A percentile compares a stretch with the other conserved stretches of the same genome.
Evolutionary conservation across 345 rosid species (phyloP).

Genomic region (Euphorbia tirucalli): DNA sequence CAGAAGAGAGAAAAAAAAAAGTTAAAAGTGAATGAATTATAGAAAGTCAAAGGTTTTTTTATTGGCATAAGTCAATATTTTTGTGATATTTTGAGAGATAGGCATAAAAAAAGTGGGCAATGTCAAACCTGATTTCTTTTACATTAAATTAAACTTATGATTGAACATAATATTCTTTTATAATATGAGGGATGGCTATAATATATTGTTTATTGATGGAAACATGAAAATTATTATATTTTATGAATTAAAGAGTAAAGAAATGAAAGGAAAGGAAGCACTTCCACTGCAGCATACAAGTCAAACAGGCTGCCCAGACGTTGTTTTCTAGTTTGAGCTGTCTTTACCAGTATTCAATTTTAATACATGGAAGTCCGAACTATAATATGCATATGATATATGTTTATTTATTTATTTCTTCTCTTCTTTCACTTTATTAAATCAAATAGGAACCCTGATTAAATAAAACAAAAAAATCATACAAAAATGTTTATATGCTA

Average conservation of each 20-base stretch:
- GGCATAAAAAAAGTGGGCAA: background rate
- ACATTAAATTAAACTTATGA: background rate
- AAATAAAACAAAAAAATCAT: no score
- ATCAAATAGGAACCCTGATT: no score
- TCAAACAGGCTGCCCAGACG: background rate
- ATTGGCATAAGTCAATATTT: background rate
- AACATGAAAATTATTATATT: background rate
- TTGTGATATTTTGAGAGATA: background rate
- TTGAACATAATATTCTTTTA: background rate
- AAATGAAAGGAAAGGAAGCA: constrained; percentile 4
- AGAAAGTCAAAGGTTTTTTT: constrained; percentile 23
- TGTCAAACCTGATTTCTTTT: constrained; percentile 9
- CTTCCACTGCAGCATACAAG: background rate
- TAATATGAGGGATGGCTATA: background rate
- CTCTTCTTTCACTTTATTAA: no score
- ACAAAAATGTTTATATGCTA: no score
- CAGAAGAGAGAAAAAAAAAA: background rate
- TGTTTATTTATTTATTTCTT: background rate
- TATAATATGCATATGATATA: background rate
- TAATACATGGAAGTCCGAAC: no score
- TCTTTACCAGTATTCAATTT: background rate
- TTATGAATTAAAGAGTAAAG: background rate
- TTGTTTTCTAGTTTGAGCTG: constrained; percentile 4
- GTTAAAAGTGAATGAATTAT: background rate
- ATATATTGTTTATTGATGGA: constrained; percentile 18